A percentile compares a stretch with the other conserved stretches of the same genome.
Evolutionary conservation across 2,329 filamentous ascomycete species (phyloP).

Genomic region (Paramyrothecium roridum): DNA sequence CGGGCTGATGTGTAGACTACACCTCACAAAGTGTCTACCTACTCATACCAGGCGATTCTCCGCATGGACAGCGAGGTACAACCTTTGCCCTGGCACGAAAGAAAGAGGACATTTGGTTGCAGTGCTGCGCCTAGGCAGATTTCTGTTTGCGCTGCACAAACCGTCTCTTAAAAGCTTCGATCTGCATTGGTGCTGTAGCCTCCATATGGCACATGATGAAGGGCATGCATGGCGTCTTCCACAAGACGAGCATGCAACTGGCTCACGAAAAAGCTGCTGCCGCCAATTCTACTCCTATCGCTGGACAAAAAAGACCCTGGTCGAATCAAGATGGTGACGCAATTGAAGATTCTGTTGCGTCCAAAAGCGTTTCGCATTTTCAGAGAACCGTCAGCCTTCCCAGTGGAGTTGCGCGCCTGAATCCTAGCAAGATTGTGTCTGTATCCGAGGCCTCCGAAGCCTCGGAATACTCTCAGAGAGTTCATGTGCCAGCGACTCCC

Average conservation of each 20-base stretch:
- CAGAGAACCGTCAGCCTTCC: constrained; percentile 30
- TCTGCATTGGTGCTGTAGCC: background rate
- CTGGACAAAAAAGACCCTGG: constrained; percentile 46
- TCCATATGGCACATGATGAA: constrained; percentile 25
- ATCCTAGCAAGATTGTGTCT: constrained; percentile 45
- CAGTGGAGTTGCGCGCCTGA: constrained; percentile 22
- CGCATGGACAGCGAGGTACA: no score
- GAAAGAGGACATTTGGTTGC: no score
- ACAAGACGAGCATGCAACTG: constrained; percentile 50
- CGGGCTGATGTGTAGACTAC: no score
- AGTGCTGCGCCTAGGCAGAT: no score
- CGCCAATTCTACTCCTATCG: constrained; percentile 34
- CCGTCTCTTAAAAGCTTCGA: no score
- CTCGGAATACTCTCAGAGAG: constrained; percentile 58
- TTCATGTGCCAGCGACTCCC: constrained; percentile 49
- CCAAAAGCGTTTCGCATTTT: constrained; percentile 18
- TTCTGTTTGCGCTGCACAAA: no score
- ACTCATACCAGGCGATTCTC: no score
- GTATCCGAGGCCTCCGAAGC: constrained; percentile 18
- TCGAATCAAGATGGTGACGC: constrained; percentile 16
- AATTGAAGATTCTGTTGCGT: constrained; percentile 2
- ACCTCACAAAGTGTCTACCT: no score
- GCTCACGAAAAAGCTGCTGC: constrained; percentile 34
- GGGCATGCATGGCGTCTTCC: constrained; percentile 37
- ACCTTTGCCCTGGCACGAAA: no score